These are phyloP conservation scores for Scytalidium lignicola DNA, from an alignment of 2,329 filamentous ascomycete species.

Conservation along the genomic window DNA sequence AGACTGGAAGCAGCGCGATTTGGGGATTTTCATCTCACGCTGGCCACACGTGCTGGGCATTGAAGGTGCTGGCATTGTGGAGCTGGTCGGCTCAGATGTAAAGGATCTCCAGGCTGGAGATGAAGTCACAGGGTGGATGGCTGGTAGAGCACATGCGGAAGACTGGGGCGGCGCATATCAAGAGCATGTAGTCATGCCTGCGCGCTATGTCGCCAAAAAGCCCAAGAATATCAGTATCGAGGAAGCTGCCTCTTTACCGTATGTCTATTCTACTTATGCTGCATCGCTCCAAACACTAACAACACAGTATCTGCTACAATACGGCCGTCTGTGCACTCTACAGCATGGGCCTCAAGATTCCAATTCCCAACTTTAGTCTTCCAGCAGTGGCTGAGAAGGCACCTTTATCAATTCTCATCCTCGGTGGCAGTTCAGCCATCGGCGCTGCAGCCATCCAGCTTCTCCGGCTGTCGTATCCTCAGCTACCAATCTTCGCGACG, in stretches of 20 bases:
- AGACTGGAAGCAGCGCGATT: slow-evolving; percentile 31
- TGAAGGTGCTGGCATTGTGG: slow-evolving; percentile 19
- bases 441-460: slow-evolving; percentile 10
- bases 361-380: too few species aligned
- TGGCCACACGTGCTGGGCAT: slow-evolving; percentile 18
- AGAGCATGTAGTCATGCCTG: slow-evolving; percentile 31
- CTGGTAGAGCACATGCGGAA: slow-evolving; percentile 21
- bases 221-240: slow-evolving; percentile 26
- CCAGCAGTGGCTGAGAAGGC: too few species aligned
- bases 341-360: too few species aligned
- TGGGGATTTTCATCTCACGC: slow-evolving; percentile 17
- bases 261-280: too few species aligned
- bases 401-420: slow-evolving; percentile 6
- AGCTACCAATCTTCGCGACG: slow-evolving; percentile 4
- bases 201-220: slow-evolving; percentile 27
- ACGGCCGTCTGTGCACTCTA: too few species aligned
- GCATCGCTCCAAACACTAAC: too few species aligned
- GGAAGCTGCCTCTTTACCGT: slow-evolving; percentile 15
- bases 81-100: slow-evolving; percentile 17
- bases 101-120: slow-evolving; percentile 17
- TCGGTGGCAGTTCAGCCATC: slow-evolving; percentile 9
- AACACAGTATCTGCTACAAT: too few species aligned
- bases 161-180: slow-evolving; percentile 24
- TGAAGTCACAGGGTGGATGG: slow-evolving; percentile 29
- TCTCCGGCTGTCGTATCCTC: slow-evolving; percentile 6